phyloP scores from a whole-genome alignment of 1,139 yeast genomes.

The Schizosaccharomyces versatilis region DNA sequence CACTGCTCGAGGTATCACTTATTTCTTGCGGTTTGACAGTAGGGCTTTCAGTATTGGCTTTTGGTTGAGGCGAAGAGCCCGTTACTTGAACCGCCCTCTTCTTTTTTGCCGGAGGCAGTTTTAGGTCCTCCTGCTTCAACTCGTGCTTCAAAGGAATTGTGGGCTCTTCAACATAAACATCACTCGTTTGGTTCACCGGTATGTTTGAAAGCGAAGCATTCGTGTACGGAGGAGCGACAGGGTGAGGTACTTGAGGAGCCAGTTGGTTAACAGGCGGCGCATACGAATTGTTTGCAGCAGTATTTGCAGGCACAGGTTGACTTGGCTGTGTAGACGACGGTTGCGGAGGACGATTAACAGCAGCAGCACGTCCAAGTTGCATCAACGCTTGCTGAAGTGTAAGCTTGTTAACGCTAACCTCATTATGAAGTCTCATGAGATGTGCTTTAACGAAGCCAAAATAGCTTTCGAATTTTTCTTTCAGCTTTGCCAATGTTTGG shows the following conservation, averaged over 20 bases:
- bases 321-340: not conserved
- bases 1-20: not conserved
- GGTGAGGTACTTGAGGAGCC: too few relatives aligned
- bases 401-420: not conserved
- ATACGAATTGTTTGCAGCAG: too few relatives aligned
- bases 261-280: too few relatives aligned
- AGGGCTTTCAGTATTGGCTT: not conserved
- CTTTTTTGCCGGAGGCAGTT: not conserved
- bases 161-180: too few relatives aligned
- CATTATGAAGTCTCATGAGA: not conserved
- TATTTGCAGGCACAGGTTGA: not conserved
- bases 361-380: not conserved
- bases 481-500: conserved; percentile 2
- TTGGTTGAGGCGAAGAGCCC: not conserved
- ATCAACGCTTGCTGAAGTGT: not conserved
- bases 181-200: too few relatives aligned
- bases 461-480: not conserved
- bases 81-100: not conserved
- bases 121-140: not conserved
- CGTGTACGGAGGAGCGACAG: too few relatives aligned
- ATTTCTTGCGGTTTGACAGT: too few relatives aligned
- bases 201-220: too few relatives aligned
- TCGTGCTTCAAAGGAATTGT: not conserved
- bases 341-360: not conserved
- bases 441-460: not conserved